Evolutionary conservation across 371 early-diverging fungal genomes (phyloP), one percentile per base, ranked within the genome.

Genomic region (Blastocladiella emersonii): DNA sequence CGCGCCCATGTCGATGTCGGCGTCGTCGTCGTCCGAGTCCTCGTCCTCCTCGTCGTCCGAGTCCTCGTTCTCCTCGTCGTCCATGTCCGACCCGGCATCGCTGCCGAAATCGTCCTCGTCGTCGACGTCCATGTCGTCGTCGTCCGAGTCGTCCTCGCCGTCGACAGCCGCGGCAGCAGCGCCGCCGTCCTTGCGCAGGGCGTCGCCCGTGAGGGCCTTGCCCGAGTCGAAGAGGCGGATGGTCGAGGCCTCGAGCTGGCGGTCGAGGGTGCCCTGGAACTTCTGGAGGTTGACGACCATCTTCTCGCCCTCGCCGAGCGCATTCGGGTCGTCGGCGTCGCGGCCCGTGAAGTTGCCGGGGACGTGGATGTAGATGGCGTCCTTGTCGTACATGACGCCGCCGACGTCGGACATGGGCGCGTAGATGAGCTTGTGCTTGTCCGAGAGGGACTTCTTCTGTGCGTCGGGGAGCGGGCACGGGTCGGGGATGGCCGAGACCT

Each of bases 361-460:
- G 7, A 98, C 90, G 65, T 93, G 89, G 67, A 98, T 93, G 69
- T 98, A 98, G 25, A 98, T 92, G 13, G 95, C 96, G 78, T 98
- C 98, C 71, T 93, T 94, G 74, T 98, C 98, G 74, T 93, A 95
- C 83, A 95, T 84, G 66, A 98, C 89, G 56, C 98, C 98, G 67
- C 92, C 93, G 10, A 98, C 91, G 67, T 95, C 95, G 0, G 93
- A 89, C 93, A 94, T 95, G 44, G 98, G 98, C n/a, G 97, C 98
- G 68, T 95, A 95, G 37, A 96, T 87, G 49, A 95, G 78, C 74
- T 93, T 95, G 67, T 91, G 86, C 68, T 93, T 90, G 67, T 94
- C 95, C 69, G 85, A 87, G 68, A 96, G 70, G 2, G 85, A 78
- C 72, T 88, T 91, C 53, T 91, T 83, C 65, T 85, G 89, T 74